A percentile compares a stretch with the other conserved stretches of the same genome.
Evolutionary conservation across 1,284 basidiomycete species (phyloP).

Genomic region (Ceratobasidium papillatum): DNA sequence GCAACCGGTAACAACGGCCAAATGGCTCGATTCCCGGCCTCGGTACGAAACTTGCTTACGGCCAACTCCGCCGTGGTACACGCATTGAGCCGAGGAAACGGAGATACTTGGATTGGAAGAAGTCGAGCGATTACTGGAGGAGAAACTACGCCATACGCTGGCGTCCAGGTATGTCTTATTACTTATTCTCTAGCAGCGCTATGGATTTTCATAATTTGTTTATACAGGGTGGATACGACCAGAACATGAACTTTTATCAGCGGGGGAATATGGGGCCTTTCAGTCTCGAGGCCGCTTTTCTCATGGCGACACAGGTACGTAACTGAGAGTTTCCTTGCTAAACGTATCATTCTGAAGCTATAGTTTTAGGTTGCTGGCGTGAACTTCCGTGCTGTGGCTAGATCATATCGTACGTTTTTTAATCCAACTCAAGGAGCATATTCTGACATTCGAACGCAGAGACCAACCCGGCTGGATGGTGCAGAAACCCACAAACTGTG

Average conservation of each 20-base stretch:
- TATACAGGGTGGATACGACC: conserved; percentile 1
- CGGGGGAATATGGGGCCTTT: neutral
- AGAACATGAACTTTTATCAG: neutral
- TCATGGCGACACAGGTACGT: conserved; percentile 7
- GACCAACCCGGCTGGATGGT: neutral
- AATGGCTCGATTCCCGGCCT: neutral
- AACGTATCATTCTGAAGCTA: neutral
- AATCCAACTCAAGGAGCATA: too few species aligned
- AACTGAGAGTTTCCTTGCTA: too few species aligned
- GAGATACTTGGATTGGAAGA: neutral
- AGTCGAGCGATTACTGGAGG: neutral
- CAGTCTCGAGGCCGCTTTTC: conserved; percentile 5
- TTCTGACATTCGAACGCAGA: neutral
- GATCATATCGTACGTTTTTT: neutral
- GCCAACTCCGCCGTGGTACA: neutral
- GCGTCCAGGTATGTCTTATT: neutral
- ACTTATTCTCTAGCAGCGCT: neutral
- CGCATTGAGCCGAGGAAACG: neutral
- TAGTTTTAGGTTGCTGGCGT: neutral
- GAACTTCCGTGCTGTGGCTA: neutral
- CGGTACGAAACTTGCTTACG: neutral
- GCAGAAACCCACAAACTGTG: too few species aligned
- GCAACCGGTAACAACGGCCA: neutral
- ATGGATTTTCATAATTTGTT: too few species aligned
- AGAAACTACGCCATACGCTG: neutral